Percentiles rank a stretch among this genome's conserved stretches.
phyloP scores from a whole-genome alignment of 148 eudicot genomes.

The Linanthus parryae region DNA sequence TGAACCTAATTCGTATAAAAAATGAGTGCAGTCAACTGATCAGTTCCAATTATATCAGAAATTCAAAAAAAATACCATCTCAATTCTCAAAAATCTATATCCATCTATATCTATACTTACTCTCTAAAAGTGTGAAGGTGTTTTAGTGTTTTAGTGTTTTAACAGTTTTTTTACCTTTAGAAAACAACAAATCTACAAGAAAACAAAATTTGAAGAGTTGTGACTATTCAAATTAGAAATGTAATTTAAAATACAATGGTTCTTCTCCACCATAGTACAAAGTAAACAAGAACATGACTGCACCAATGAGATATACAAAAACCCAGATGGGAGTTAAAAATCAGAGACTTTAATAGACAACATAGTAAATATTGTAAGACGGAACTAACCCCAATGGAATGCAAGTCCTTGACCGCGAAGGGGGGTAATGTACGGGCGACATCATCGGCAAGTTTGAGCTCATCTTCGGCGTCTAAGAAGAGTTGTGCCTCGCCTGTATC shows the following conservation, averaged over 20 bases:
- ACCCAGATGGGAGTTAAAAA: neutral
- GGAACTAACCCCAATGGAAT: constrained; percentile 38
- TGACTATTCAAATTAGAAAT: neutral
- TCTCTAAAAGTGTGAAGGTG: no score
- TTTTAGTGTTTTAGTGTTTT: neutral
- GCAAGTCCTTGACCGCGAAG: constrained; percentile 42
- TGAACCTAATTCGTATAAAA: no score
- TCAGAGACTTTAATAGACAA: neutral
- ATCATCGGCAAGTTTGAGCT: constrained; percentile 34
- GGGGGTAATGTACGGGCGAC: constrained; percentile 41
- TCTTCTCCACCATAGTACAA: no score
- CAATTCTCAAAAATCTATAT: neutral
- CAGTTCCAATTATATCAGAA: neutral
- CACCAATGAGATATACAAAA: neutral
- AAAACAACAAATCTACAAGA: neutral
- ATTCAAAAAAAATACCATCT: neutral
- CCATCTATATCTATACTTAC: no score
- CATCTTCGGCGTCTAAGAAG: constrained; percentile 24
- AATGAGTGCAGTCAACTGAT: no score
- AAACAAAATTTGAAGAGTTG: neutral
- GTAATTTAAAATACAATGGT: no score
- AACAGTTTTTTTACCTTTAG: neutral
- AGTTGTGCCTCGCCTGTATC: no score
- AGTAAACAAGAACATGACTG: neutral
- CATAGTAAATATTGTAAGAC: neutral